A percentile compares a stretch with the other conserved stretches of the same genome.
Conservation (phyloP, 345 rosid genomes). For the Gossypium stocksii region DNA sequence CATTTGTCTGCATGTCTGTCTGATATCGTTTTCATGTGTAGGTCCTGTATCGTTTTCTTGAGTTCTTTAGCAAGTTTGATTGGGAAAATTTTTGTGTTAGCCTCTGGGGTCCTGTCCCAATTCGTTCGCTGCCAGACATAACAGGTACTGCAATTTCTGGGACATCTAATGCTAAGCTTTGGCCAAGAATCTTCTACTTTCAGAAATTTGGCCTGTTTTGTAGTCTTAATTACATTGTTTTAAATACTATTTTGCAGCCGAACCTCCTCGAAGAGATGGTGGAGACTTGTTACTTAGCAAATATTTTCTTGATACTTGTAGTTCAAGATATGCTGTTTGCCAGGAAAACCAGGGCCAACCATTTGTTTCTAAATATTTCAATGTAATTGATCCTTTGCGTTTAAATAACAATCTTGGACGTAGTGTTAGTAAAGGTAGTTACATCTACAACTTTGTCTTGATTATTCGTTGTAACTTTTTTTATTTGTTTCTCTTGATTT, state of each 20-base stretch:
- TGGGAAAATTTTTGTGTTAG: constrained; percentile 98
- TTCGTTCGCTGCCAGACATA: constrained; percentile 75
- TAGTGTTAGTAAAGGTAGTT: constrained; percentile 94
- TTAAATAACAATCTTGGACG: constrained; percentile 98
- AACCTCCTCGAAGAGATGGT: constrained; percentile 79
- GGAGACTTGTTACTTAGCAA: constrained; percentile 62
- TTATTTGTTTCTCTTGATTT: not conserved
- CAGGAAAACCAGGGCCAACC: constrained; percentile 77
- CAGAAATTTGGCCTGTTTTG: constrained; percentile 11
- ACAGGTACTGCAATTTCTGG: constrained; percentile 47
- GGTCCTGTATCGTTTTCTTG: constrained; percentile 97
- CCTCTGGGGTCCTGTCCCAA: constrained; percentile 95
- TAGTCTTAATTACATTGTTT: constrained; percentile 16
- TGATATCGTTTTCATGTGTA: constrained; percentile 30
- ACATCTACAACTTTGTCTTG: not conserved
- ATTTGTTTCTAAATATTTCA: constrained; percentile 82
- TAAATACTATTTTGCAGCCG: constrained; percentile 25
- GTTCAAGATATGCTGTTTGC: constrained; percentile 63
- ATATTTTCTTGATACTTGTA: constrained; percentile 73
- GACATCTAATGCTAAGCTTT: constrained; percentile 3
- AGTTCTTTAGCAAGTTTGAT: constrained; percentile 98
- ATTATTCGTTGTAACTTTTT: not conserved
- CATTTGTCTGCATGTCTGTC: constrained; percentile 11
- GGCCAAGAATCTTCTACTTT: constrained; percentile 3
- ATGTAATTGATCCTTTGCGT: constrained; percentile 96